Base-by-base conservation (phyloP, 2,329 filamentous ascomycete genomes). In the Phialocephala subalpina region DNA sequence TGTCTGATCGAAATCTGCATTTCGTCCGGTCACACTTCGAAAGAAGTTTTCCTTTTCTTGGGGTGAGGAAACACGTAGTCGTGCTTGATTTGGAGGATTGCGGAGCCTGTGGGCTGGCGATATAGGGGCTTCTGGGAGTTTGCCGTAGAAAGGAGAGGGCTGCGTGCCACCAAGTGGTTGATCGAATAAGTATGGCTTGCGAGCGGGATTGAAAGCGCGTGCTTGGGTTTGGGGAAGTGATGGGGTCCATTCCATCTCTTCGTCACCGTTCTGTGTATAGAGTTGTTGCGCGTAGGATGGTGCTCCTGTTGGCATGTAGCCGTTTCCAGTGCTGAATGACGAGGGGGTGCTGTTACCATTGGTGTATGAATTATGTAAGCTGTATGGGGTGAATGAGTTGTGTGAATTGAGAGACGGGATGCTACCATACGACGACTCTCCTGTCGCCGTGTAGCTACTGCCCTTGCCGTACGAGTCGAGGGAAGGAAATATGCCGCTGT, bases 221-320 rank as follows among this genome's bases (percentile, higher is more conserved):
- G 88, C 79, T 58, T 81, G 80, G n/a, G 84, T 83, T 33, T 81
- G 80, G 11, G 66, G 57, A 9, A 64, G 58, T n/a, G 87, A 87
- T 0, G 90, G 89, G 2, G 88, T 86, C 88, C 91, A 93, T 73
- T 94, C 92, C 92, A 94, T 94, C 63, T 70, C 67, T 35, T 74
- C 72, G 20, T 38, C 60, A 22, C 62, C 65, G n/a, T 62, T 38
- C 29, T n/a, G n/a, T n/a, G 58, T 9, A 42, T 55, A 38, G 9
- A 45, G 38, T 52, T 58, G 40, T 20, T 52, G 60, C 11, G 55
- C 40, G 38, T 35, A n/a, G 16, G 66, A 57, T 8, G 58, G 14
- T 25, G 63, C 38, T 38, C 64, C 62, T 27, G 63, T 72, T n/a
- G 47, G 6, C 22, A 70, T 29, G 47, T 67, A 69, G 40, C 63